A percentile compares a stretch with the other conserved stretches of the same genome.
Conservation (phyloP, 2,329 filamentous ascomycete species). For the Fusarium bulbicola region DNA sequence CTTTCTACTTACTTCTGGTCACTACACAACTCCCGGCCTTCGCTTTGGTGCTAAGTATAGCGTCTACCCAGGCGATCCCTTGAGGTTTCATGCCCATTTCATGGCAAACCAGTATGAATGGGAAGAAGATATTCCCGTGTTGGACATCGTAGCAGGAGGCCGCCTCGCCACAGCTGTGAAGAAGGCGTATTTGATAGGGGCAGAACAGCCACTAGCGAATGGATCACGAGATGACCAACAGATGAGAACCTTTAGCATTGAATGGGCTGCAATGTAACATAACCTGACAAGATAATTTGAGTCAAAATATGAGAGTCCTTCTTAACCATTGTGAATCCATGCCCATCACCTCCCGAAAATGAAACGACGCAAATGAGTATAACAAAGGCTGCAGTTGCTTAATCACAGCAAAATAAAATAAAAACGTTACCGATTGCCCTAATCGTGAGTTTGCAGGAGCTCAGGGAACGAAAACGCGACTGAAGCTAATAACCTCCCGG, state of each 20-base stretch:
- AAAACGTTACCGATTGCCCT: background rate
- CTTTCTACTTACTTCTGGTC: constrained; percentile 80
- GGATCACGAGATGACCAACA: constrained; percentile 46
- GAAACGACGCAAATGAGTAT: constrained; percentile 4
- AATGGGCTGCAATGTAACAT: constrained; percentile 89
- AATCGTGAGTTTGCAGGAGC: background rate
- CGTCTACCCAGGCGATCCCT: constrained; percentile 92
- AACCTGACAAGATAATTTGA: constrained; percentile 6
- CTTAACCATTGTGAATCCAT: background rate
- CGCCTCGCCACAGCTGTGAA: constrained; percentile 93
- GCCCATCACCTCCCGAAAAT: constrained; percentile 23
- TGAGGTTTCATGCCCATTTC: constrained; percentile 96
- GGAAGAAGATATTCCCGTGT: constrained; percentile 84
- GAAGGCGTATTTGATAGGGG: constrained; percentile 91
- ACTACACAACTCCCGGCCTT: constrained; percentile 90
- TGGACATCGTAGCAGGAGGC: constrained; percentile 87
- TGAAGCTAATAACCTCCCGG: constrained; percentile 87
- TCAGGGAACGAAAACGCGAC: constrained; percentile 84
- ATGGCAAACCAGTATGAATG: constrained; percentile 85
- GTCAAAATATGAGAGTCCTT: constrained; percentile 1
- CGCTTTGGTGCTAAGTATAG: constrained; percentile 95
- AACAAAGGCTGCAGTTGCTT: constrained; percentile 42
- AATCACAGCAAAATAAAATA: background rate
- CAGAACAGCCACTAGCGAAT: constrained; percentile 57
- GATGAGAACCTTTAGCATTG: constrained; percentile 82